Conservation (phyloP, 2,329 filamentous ascomycete genomes). For the Leptographium lundbergii region DNA sequence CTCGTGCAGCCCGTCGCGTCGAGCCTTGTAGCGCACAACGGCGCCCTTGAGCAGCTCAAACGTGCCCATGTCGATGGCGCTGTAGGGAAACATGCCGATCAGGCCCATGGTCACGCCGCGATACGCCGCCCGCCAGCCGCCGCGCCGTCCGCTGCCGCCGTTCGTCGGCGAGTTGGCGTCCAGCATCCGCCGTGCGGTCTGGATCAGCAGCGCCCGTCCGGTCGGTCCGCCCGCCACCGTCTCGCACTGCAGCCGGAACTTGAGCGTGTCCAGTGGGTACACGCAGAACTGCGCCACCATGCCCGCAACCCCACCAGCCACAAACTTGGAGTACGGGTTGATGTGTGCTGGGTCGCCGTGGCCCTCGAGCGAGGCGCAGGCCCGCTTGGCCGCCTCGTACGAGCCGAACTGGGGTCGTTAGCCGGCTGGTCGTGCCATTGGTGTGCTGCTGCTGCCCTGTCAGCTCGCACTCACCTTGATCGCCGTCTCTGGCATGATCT, state of each 20-base stretch:
- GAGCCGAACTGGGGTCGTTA: constrained; percentile 70
- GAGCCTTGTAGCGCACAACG: constrained; percentile 59
- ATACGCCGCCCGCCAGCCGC: constrained; percentile 68
- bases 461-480: constrained; percentile 57
- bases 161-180: background rate
- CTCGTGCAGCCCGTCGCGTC: constrained; percentile 57
- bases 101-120: constrained; percentile 89
- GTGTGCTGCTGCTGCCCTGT: background rate
- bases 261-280: constrained; percentile 83
- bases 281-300: constrained; percentile 94
- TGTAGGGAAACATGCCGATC: constrained; percentile 94
- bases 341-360: constrained; percentile 72
- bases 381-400: constrained; percentile 88
- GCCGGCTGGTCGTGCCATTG: background rate
- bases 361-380: constrained; percentile 75
- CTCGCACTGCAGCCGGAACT: constrained; percentile 82
- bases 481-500: constrained; percentile 97
- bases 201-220: constrained; percentile 69
- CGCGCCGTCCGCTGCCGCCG: constrained; percentile 41
- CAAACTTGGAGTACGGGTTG: constrained; percentile 74
- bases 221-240: constrained; percentile 74
- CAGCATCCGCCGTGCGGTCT: constrained; percentile 72
- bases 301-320: constrained; percentile 80
- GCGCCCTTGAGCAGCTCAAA: constrained; percentile 83
- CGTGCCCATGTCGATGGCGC: constrained; percentile 88